phyloP scores from a whole-genome alignment of 352 stramenopile genomes.

The Bremia lactucae region DNA sequence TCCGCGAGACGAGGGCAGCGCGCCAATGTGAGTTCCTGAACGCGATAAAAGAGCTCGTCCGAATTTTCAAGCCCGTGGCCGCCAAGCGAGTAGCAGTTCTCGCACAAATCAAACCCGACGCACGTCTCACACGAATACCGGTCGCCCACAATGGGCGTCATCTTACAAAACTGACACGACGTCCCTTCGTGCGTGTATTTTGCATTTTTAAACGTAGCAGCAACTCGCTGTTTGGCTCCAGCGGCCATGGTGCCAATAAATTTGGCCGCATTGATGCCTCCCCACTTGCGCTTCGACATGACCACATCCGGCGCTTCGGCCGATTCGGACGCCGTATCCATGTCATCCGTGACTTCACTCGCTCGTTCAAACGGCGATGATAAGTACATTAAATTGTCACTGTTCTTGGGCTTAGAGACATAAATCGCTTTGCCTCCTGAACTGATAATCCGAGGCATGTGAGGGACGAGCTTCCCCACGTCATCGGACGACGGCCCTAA shows the following conservation, averaged over 20 bases:
- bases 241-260: constrained; percentile 64
- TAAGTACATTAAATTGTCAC: constrained; percentile 7
- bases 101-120: constrained; percentile 74
- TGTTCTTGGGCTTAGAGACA: constrained; percentile 47
- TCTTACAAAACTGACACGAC: constrained; percentile 75
- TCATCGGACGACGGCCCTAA: constrained; percentile 54
- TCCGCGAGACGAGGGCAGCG: constrained; percentile 49
- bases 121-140: constrained; percentile 68
- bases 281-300: constrained; percentile 36
- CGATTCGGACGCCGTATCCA: constrained; percentile 17
- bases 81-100: constrained; percentile 74
- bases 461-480: constrained; percentile 54
- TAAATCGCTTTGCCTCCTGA: constrained; percentile 58
- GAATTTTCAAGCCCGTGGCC: constrained; percentile 77
- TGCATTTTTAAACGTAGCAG: constrained; percentile 48
- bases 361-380: constrained; percentile 14
- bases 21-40: constrained; percentile 62
- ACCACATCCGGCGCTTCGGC: constrained; percentile 10
- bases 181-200: constrained; percentile 70
- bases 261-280: constrained; percentile 48
- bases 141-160: constrained; percentile 59
- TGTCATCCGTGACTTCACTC: constrained; percentile 27
- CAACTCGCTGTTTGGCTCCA: constrained; percentile 56
- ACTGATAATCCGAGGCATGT: constrained; percentile 41
- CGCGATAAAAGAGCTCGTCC: constrained; percentile 76